Percentiles rank a stretch among this genome's conserved stretches.
These are phyloP conservation scores for Clitoria ternatea DNA, from an alignment of 306 rosid genomes.

Conservation along the genomic window DNA sequence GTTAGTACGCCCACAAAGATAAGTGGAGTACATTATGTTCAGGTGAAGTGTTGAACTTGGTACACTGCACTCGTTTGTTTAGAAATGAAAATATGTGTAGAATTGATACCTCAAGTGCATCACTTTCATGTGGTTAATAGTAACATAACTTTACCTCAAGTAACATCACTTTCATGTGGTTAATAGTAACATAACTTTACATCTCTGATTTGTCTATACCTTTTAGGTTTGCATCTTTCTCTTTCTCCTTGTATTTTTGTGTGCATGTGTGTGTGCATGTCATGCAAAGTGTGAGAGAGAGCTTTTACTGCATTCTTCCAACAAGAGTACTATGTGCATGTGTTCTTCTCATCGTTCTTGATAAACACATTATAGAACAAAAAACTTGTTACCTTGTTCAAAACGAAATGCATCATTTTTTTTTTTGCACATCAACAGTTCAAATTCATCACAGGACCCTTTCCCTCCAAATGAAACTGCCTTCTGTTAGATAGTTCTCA, in stretches of 20 bases:
- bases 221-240: not conserved
- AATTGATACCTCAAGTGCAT: not conserved
- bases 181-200: not conserved
- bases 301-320: too few relatives aligned
- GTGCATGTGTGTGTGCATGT: not conserved
- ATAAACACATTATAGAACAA: not conserved
- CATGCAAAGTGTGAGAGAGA: not conserved
- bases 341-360: not conserved
- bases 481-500: not conserved
- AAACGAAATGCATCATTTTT: not conserved
- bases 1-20: conserved; percentile 85
- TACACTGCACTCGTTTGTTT: not conserved
- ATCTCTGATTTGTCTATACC: not conserved
- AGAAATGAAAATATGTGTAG: not conserved
- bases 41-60: conserved; percentile 47
- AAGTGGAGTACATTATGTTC: conserved; percentile 91
- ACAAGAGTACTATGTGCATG: too few relatives aligned
- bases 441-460: not conserved
- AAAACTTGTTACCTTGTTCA: not conserved
- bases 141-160: not conserved
- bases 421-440: not conserved
- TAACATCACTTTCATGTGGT: not conserved
- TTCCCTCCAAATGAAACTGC: not conserved
- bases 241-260: not conserved
- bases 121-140: not conserved